phyloP scores from a whole-genome alignment of 2,329 filamentous ascomycete species.

The Daldinia sp. region DNA sequence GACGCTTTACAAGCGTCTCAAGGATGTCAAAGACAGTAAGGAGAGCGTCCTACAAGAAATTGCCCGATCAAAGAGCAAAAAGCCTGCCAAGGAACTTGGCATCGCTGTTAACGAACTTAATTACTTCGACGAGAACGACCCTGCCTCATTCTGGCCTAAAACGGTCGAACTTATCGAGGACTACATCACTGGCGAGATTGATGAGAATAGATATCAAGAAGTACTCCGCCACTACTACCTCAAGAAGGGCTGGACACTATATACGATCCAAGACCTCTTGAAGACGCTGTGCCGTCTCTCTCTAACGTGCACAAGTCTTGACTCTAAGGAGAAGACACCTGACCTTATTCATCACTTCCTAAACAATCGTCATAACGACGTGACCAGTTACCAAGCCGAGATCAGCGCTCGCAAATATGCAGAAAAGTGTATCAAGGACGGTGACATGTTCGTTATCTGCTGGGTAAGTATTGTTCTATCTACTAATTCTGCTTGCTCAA shows the following conservation, averaged over 20 bases:
- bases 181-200: conserved; percentile 83
- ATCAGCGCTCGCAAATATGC: conserved; percentile 92
- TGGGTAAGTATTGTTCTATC: conserved; percentile 75
- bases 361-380: conserved; percentile 81
- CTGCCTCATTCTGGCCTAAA: conserved; percentile 84
- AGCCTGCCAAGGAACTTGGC: conserved; percentile 85
- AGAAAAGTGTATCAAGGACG: conserved; percentile 92
- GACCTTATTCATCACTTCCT: conserved; percentile 92
- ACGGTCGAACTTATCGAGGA: conserved; percentile 89
- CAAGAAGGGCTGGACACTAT: conserved; percentile 90
- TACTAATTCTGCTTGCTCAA: conserved; percentile 21
- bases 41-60: conserved; percentile 80
- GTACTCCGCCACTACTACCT: conserved; percentile 92
- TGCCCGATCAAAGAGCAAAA: conserved; percentile 76
- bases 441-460: conserved; percentile 88
- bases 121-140: conserved; percentile 77
- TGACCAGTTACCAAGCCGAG: conserved; percentile 90
- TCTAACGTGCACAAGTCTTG: conserved; percentile 83
- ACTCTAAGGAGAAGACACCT: conserved; percentile 91
- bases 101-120: conserved; percentile 83
- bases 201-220: conserved; percentile 87
- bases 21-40: conserved; percentile 85
- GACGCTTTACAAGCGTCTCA: conserved; percentile 86
- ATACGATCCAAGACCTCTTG: conserved; percentile 91
- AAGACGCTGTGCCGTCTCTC: conserved; percentile 84